phyloP scores from a whole-genome alignment of 495 filamentous ascomycete genomes.

The Trichoderma gamsii region DNA sequence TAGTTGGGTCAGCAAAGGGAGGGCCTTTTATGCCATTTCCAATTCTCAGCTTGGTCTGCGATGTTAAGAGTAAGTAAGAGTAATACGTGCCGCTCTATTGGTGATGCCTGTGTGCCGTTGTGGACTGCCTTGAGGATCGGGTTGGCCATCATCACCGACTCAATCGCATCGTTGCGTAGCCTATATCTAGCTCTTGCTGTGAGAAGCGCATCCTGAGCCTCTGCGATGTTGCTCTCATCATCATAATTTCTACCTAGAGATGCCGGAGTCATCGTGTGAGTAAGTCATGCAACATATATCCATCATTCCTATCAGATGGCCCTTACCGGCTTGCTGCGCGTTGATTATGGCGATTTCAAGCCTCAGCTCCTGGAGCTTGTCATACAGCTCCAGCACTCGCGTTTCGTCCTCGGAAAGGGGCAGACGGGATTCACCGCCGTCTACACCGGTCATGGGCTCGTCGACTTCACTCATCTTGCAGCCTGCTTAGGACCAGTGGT shows the following conservation, averaged over 20 bases:
- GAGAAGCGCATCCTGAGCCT: constrained; percentile 58
- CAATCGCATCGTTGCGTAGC: constrained; percentile 59
- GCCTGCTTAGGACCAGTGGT: not conserved
- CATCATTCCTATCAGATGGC: constrained; percentile 8
- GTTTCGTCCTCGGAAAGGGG: constrained; percentile 56
- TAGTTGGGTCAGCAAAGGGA: constrained; percentile 5
- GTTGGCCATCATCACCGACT: constrained; percentile 60
- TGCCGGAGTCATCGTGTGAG: not conserved
- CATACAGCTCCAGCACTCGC: constrained; percentile 58
- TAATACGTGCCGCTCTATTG: constrained; percentile 56
- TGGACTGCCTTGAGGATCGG: constrained; percentile 74
- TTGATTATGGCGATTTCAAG: constrained; percentile 63
- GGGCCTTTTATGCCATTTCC: not conserved
- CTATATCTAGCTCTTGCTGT: constrained; percentile 63
- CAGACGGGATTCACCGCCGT: constrained; percentile 26
- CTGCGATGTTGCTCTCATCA: constrained; percentile 36
- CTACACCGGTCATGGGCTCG: constrained; percentile 7
- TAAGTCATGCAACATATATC: too few species aligned
- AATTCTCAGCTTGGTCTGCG: constrained; percentile 15
- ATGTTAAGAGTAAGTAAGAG: constrained; percentile 1
- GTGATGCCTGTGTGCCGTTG: constrained; percentile 55
- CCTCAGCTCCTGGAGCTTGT: constrained; percentile 61
- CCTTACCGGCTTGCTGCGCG: constrained; percentile 39
- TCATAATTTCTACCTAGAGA: constrained; percentile 15
- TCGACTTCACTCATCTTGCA: not conserved